phyloP scores from a whole-genome alignment of 169 alveolate genomes.

The Neospora caninum region DNA sequence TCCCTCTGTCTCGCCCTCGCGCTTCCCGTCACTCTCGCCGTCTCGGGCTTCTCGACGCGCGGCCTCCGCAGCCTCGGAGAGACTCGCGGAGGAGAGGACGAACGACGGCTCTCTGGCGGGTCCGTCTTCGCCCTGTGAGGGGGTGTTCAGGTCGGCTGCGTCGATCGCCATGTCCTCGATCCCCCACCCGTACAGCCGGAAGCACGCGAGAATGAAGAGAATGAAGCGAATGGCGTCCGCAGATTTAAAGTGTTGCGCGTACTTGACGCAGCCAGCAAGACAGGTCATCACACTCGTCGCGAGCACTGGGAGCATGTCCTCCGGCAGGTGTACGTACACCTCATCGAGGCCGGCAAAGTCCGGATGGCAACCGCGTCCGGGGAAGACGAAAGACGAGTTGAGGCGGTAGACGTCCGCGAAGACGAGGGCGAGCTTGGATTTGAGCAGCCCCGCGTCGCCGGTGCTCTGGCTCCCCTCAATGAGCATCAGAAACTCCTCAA shows the following conservation, averaged over 20 bases:
- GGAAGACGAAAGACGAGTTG: slow-evolving; percentile 34
- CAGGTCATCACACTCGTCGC: neutral
- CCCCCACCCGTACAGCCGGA: slow-evolving; percentile 16
- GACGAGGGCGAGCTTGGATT: neutral
- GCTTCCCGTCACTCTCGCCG: neutral
- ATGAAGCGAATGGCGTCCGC: slow-evolving; percentile 29
- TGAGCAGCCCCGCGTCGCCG: slow-evolving; percentile 5
- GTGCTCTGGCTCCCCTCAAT: slow-evolving; percentile 50
- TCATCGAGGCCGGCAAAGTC: slow-evolving; percentile 40
- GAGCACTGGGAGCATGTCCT: slow-evolving; percentile 30
- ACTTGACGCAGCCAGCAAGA: neutral
- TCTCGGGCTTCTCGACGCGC: neutral
- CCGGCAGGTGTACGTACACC: slow-evolving; percentile 45
- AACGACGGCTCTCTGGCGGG: neutral
- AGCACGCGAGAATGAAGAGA: slow-evolving; percentile 39
- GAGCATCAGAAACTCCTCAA: slow-evolving; percentile 27
- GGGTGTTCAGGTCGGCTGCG: neutral
- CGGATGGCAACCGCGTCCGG: slow-evolving; percentile 41
- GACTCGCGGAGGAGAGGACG: neutral
- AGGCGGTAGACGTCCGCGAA: slow-evolving; percentile 44
- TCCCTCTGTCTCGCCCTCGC: neutral
- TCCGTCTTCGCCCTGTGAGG: neutral
- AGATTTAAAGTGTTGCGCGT: neutral
- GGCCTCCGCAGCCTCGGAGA: neutral
- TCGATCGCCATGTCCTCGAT: neutral